A percentile compares a stretch with the other conserved stretches of the same genome.
Evolutionary conservation across 805 yeast genomes (phyloP).

Genomic region (Cyberlindnera subsufficiens): DNA sequence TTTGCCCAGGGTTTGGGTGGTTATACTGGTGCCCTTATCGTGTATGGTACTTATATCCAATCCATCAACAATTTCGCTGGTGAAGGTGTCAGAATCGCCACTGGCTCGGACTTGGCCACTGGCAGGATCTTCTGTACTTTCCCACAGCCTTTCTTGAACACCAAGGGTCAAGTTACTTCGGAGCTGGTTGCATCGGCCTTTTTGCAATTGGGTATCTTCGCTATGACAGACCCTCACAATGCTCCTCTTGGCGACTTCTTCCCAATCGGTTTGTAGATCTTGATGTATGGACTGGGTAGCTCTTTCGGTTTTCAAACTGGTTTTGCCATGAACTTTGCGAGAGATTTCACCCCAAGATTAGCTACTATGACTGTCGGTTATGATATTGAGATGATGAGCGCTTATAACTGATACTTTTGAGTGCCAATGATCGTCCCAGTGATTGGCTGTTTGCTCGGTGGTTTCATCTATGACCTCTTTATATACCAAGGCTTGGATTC

Average conservation of each 20-base stretch:
- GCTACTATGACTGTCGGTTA: conserved; percentile 44
- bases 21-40: conserved; percentile 38
- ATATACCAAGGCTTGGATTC: conserved; percentile 48
- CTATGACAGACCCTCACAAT: conserved; percentile 47
- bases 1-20: conserved; percentile 45
- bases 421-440: conserved; percentile 47
- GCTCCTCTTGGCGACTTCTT: conserved; percentile 39
- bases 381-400: conserved; percentile 33
- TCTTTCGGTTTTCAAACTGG: conserved; percentile 48
- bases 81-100: conserved; percentile 18
- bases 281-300: conserved; percentile 41
- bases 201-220: conserved; percentile 40
- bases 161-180: conserved; percentile 41
- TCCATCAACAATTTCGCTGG: conserved; percentile 34
- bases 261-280: conserved; percentile 41
- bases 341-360: conserved; percentile 51
- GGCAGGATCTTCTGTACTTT: conserved; percentile 44
- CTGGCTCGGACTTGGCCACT: conserved; percentile 26
- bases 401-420: conserved; percentile 43
- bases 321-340: conserved; percentile 47
- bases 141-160: conserved; percentile 34
- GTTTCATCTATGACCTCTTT: conserved; percentile 44
- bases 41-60: conserved; percentile 39
- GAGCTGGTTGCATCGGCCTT: conserved; percentile 41
- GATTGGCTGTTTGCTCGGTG: conserved; percentile 42